Base-by-base conservation (phyloP, 2,329 filamentous ascomycete genomes). In the Pezizomycotina sp. region DNA sequence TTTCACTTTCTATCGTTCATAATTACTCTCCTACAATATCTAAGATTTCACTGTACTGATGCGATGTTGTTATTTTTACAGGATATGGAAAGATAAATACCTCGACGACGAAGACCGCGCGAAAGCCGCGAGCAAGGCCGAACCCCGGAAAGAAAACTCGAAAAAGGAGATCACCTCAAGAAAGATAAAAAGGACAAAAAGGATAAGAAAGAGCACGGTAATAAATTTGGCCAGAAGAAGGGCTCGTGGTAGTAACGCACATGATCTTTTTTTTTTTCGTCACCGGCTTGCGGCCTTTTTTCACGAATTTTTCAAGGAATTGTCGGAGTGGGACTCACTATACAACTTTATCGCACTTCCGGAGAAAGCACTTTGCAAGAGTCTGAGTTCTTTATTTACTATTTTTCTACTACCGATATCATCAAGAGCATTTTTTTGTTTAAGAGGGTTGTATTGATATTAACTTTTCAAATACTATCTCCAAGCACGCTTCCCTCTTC, bases 11-110 rank as follows among this genome's bases (percentile, higher is more conserved):
- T n/a, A 34, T 38, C 21, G 31, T 27, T 31, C 7, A 6, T 37
- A 7, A 28, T 5, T n/a, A 16, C 21, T 4, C n/a, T n/a, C n/a
- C n/a, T n/a, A n/a, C n/a, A n/a, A n/a, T n/a, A n/a, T n/a, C n/a
- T n/a, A 16, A 7, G 8, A 23, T 30, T 18, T 25, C 26, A 24
- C 21, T 38, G 42, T 14, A 36, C 46, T 43, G 23, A 43, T 28
- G 6, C 40, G 47, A 14, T 41, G 37, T 9, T 32, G 24, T 10
- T 35, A 24, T 32, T 8, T 27, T 30, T 6, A 24, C 39, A 92
- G 83, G 84, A 95, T 95, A 50, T 84, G 93, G 64, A 95, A 95
- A 58, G 62, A 82, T 38, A 95, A 95, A 55, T 95, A 95, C 56
- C 71, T 76, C 42, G 78, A 81, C 16, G 71, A 76, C 23, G 63